phyloP scores from a whole-genome alignment of 495 filamentous ascomycete genomes.

The Neurospora discreta region DNA sequence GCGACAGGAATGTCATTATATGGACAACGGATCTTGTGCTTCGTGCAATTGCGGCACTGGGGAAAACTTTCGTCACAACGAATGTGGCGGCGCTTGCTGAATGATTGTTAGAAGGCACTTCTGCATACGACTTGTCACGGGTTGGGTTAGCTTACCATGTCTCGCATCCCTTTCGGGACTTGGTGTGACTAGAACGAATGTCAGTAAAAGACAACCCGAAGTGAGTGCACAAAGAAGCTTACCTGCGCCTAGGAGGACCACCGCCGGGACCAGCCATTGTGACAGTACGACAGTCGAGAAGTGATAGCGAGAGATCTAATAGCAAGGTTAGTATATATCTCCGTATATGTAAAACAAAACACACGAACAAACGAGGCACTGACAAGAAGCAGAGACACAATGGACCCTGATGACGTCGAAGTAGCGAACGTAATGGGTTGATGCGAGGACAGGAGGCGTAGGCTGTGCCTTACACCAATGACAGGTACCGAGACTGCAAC shows the following conservation, averaged over 20 bases:
- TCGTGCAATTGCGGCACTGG: slow-evolving; percentile 97
- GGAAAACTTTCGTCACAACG: slow-evolving; percentile 95
- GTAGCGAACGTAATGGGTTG: slow-evolving; percentile 30
- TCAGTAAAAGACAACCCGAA: not conserved
- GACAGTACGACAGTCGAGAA: slow-evolving; percentile 17
- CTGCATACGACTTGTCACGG: not conserved
- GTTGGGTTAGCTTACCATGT: slow-evolving; percentile 50
- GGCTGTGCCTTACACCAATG: slow-evolving; percentile 1
- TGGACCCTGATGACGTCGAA: slow-evolving; percentile 12
- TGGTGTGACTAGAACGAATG: slow-evolving; percentile 64
- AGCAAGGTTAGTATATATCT: slow-evolving; percentile 5
- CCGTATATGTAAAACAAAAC: not conserved
- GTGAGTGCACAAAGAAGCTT: slow-evolving; percentile 10
- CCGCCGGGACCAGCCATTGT: slow-evolving; percentile 63
- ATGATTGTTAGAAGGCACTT: slow-evolving; percentile 11
- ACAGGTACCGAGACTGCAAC: not conserved
- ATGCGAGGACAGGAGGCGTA: slow-evolving; percentile 17
- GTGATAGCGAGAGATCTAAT: slow-evolving; percentile 32
- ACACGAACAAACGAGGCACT: slow-evolving; percentile 6
- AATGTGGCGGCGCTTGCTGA: slow-evolving; percentile 83
- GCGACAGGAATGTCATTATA: slow-evolving; percentile 74
- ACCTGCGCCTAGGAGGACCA: slow-evolving; percentile 58
- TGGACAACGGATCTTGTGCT: slow-evolving; percentile 95
- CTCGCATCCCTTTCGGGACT: slow-evolving; percentile 93
- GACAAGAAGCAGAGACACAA: slow-evolving; percentile 31